Evolutionary conservation across 2,329 filamentous ascomycete genomes (phyloP).

Genomic region (Fonsecaea monophora): DNA sequence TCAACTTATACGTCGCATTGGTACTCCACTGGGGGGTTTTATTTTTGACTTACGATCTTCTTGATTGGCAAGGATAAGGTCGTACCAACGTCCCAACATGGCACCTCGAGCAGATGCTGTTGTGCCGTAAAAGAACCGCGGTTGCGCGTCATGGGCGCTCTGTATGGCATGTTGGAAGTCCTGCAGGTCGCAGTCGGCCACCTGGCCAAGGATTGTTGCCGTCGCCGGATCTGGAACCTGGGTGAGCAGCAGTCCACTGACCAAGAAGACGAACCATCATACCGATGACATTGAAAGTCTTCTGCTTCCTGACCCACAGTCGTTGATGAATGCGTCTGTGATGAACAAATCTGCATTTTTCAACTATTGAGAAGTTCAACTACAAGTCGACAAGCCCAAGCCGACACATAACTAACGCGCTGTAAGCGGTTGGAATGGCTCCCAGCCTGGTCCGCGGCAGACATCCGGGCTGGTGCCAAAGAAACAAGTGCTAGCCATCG

Average conservation of each 20-base stretch:
- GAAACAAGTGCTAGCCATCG: too few species aligned
- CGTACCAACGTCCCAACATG: conserved; percentile 62
- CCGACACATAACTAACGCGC: too few species aligned
- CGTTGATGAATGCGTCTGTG: conserved; percentile 25
- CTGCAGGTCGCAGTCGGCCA: conserved; percentile 35
- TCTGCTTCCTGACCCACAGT: conserved; percentile 17
- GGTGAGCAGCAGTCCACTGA: neutral
- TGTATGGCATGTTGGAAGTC: conserved; percentile 39
- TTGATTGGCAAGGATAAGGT: conserved; percentile 61
- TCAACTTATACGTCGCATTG: too few species aligned
- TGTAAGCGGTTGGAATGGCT: too few species aligned
- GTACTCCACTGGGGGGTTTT: too few species aligned
- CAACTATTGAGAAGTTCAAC: too few species aligned
- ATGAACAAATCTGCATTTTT: conserved; percentile 22
- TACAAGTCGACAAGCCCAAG: too few species aligned
- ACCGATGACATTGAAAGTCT: conserved; percentile 26
- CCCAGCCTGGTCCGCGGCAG: too few species aligned
- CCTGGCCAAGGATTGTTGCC: conserved; percentile 32
- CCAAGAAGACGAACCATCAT: neutral
- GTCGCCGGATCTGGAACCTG: conserved; percentile 36
- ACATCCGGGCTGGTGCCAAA: too few species aligned
- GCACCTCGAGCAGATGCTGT: conserved; percentile 46
- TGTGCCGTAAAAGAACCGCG: conserved; percentile 51
- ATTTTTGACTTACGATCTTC: conserved; percentile 53
- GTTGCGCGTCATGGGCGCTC: conserved; percentile 34